phyloP scores from a whole-genome alignment of 1,284 basidiomycete genomes.

The Waitea zeae region DNA sequence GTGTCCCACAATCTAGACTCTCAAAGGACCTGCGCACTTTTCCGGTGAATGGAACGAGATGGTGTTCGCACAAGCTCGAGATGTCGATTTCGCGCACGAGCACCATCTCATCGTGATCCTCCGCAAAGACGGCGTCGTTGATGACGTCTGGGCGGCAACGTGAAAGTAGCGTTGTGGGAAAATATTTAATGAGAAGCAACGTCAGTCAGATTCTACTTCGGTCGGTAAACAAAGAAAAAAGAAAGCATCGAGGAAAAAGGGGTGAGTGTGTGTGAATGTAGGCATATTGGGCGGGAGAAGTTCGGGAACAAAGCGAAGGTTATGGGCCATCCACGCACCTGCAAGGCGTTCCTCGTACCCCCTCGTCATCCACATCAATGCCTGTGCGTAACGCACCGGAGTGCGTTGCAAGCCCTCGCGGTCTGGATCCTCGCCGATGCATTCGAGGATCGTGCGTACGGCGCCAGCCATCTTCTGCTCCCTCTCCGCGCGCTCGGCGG shows the following conservation, averaged over 20 bases:
- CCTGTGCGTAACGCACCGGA: constrained; percentile 93
- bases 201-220: not conserved
- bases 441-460: constrained; percentile 86
- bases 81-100: constrained; percentile 97
- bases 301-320: constrained; percentile 1
- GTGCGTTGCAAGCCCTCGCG: constrained; percentile 84
- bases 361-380: constrained; percentile 97
- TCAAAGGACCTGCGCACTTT: constrained; percentile 55
- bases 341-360: constrained; percentile 93
- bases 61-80: constrained; percentile 96
- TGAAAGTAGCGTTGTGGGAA: constrained; percentile 1
- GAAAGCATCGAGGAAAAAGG: constrained; percentile 4
- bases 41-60: constrained; percentile 96
- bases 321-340: constrained; percentile 26
- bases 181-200: too few relatives aligned
- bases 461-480: constrained; percentile 72
- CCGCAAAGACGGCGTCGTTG: constrained; percentile 95
- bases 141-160: constrained; percentile 62
- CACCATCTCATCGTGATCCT: constrained; percentile 99
- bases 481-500: constrained; percentile 52
- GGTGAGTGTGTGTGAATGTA: too few relatives aligned
- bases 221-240: not conserved
- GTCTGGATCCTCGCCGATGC: constrained; percentile 96
- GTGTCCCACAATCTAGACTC: too few relatives aligned
- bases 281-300: constrained; percentile 5